Evolutionary conservation across 2,329 filamentous ascomycete genomes (phyloP).

Genomic region (Aspergillus sp.): DNA sequence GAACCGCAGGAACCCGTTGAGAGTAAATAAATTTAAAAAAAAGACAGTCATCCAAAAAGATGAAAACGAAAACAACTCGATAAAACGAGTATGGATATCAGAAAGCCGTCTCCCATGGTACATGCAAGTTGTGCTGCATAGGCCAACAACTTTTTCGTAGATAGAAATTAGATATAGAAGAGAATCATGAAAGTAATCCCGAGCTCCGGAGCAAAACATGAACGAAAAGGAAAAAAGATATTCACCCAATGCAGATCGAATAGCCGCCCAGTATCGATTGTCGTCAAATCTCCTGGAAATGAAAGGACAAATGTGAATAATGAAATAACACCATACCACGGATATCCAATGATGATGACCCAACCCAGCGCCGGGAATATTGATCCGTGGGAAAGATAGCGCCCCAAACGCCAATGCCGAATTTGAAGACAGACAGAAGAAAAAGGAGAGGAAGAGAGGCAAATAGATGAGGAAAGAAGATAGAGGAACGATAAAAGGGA

Average conservation of each 20-base stretch:
- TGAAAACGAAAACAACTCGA: not conserved
- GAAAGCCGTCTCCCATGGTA: conserved; percentile 12
- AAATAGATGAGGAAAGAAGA: conserved; percentile 6
- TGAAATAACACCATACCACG: conserved; percentile 13
- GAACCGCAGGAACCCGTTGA: not conserved
- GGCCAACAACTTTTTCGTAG: conserved; percentile 14
- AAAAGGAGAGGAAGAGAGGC: conserved; percentile 8
- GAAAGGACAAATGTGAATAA: conserved; percentile 4
- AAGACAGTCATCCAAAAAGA: not conserved
- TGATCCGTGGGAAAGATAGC: conserved; percentile 10
- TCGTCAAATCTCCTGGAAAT: conserved; percentile 4
- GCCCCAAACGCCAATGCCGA: conserved; percentile 17
- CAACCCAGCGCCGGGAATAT: conserved; percentile 17
- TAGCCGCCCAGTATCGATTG: conserved; percentile 5
- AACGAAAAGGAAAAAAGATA: not conserved
- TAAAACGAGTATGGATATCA: conserved; percentile 10
- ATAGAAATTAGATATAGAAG: conserved; percentile 9
- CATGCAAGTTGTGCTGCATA: conserved; percentile 14
- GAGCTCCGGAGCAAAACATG: not conserved
- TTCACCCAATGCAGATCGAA: conserved; percentile 12
- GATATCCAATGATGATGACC: conserved; percentile 12
- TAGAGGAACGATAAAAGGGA: not conserved
- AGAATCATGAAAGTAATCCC: conserved; percentile 3
- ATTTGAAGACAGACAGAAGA: conserved; percentile 6
- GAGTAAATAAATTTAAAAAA: not conserved